Evolutionary conservation across 352 stramenopile species (phyloP).

Genomic region (Hyaloperonospora brassicae): DNA sequence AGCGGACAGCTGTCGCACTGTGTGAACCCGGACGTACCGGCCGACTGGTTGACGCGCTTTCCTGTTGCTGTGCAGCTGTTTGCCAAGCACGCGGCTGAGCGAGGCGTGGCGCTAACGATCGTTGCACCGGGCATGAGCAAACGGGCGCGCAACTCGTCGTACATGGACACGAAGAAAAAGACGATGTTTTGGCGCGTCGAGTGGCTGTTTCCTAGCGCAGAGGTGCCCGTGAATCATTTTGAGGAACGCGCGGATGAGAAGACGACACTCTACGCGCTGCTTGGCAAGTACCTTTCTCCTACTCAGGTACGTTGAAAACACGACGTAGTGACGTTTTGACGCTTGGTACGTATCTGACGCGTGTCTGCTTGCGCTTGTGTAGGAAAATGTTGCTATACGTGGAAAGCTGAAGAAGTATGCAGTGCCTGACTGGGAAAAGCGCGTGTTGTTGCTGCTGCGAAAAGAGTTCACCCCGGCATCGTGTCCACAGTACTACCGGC

Average conservation of each 20-base stretch:
- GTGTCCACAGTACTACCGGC: conserved; percentile 59
- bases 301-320: conserved; percentile 33
- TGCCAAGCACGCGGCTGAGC: conserved; percentile 57
- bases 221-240: conserved; percentile 36
- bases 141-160: conserved; percentile 62
- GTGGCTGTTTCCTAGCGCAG: conserved; percentile 53
- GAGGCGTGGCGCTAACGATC: conserved; percentile 57
- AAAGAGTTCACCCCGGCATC: conserved; percentile 73
- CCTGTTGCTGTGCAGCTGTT: conserved; percentile 60
- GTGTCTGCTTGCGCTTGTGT: not conserved
- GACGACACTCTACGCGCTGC: conserved; percentile 45
- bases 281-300: conserved; percentile 52
- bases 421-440: conserved; percentile 39
- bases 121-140: conserved; percentile 80
- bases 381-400: conserved; percentile 65
- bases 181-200: conserved; percentile 74
- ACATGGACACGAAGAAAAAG: conserved; percentile 56
- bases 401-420: conserved; percentile 69
- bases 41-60: conserved; percentile 69
- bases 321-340: not conserved
- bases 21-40: conserved; percentile 55
- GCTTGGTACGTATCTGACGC: not conserved
- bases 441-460: conserved; percentile 55
- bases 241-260: conserved; percentile 50
- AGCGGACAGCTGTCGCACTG: not conserved